Percentiles rank a stretch among this genome's conserved stretches.
These are phyloP conservation scores for Talaromyces sp. DNA, from an alignment of 2,329 filamentous ascomycete genomes.

Conservation along the genomic window DNA sequence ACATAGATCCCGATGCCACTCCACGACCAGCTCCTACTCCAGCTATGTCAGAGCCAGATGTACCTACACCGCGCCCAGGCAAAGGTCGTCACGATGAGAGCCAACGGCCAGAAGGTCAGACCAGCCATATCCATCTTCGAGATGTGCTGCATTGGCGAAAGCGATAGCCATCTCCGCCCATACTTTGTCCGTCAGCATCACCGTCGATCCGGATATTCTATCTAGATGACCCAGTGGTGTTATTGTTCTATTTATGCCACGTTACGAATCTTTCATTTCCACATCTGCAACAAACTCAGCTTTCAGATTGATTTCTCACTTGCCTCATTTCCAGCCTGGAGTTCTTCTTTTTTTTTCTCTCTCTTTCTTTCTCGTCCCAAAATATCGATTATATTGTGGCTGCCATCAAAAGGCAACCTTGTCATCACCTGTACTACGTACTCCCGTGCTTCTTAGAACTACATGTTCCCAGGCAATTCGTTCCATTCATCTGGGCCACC, in stretches of 20 bases:
- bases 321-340: constrained; percentile 8
- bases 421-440: constrained; percentile 7
- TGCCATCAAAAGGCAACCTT: not conserved
- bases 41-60: constrained; percentile 12
- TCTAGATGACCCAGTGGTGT: not conserved
- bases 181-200: not conserved
- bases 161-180: too few relatives aligned
- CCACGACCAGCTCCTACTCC: constrained; percentile 19
- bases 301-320: constrained; percentile 8
- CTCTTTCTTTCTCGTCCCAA: not conserved
- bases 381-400: not conserved
- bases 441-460: not conserved
- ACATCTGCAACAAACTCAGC: not conserved
- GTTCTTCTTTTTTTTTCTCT: not conserved
- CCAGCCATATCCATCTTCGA: constrained; percentile 7
- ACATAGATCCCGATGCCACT: constrained; percentile 17
- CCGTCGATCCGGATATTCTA: not conserved
- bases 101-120: not conserved
- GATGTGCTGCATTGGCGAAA: constrained; percentile 8
- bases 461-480: not conserved
- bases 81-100: constrained; percentile 1
- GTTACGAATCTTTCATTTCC: constrained; percentile 1
- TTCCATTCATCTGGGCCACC: not conserved
- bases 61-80: constrained; percentile 3
- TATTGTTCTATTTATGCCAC: constrained; percentile 3